Conservation (phyloP, 176 grass and related monocot species). For the Juncus effusus region DNA sequence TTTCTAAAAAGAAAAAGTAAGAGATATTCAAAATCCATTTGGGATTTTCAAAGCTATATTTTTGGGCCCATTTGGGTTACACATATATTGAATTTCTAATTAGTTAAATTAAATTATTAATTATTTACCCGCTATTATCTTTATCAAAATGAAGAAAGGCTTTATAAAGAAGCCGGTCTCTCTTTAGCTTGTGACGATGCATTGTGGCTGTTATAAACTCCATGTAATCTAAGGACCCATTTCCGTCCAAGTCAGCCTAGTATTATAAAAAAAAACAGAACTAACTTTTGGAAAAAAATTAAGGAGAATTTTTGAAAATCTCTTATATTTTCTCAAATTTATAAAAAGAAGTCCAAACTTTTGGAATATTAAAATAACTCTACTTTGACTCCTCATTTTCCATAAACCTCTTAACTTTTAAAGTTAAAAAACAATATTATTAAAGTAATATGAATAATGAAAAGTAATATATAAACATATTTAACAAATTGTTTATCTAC, state of each 20-base stretch:
- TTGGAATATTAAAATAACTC: no score
- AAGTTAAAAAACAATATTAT: no score
- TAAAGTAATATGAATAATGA: no score
- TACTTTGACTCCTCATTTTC: no score
- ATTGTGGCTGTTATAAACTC: slow-evolving; percentile 35
- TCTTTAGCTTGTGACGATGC: slow-evolving; percentile 28
- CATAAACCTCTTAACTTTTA: no score
- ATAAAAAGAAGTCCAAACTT: not conserved
- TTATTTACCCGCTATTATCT: slow-evolving; percentile 26
- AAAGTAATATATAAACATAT: no score
- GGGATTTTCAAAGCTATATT: no score
- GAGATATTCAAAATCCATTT: no score
- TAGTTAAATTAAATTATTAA: not conserved
- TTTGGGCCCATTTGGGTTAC: no score
- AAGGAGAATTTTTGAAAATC: no score
- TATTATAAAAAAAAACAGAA: not conserved
- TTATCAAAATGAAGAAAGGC: slow-evolving; percentile 28
- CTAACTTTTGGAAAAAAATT: not conserved
- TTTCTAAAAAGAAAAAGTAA: no score
- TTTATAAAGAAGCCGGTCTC: slow-evolving; percentile 19
- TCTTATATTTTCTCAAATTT: not conserved
- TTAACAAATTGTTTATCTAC: no score
- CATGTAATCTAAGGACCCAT: slow-evolving; percentile 25
- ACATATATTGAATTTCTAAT: not conserved
- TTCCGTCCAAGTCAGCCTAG: slow-evolving; percentile 24